phyloP scores from a whole-genome alignment of 2,329 filamentous ascomycete species.

The Ophidiomyces ophidiicola region DNA sequence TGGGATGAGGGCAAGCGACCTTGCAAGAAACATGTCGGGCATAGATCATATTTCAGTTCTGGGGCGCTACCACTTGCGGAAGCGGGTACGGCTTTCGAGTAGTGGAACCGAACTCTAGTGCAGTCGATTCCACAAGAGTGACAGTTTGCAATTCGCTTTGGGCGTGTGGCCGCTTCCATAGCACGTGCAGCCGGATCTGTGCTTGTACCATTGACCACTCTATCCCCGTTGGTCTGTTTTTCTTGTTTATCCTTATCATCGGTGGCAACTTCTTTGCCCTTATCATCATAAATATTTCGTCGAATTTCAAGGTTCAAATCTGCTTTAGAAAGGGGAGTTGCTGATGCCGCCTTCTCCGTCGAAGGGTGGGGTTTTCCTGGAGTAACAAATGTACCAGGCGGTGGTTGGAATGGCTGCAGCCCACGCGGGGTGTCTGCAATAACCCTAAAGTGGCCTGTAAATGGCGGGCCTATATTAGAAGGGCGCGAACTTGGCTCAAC shows the following conservation, averaged over 20 bases:
- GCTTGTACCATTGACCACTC: conserved; percentile 45
- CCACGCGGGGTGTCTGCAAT: conserved; percentile 92
- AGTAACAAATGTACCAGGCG: conserved; percentile 57
- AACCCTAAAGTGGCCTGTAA: conserved; percentile 93
- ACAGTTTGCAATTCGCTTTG: conserved; percentile 62
- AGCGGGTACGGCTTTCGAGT: conserved; percentile 50
- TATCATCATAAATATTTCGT: conserved; percentile 89
- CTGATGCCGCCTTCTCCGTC: conserved; percentile 59
- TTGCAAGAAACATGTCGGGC: conserved; percentile 80
- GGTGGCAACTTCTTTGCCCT: conserved; percentile 66
- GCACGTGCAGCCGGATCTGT: conserved; percentile 53
- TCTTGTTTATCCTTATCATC: conserved; percentile 52
- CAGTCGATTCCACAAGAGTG: conserved; percentile 89
- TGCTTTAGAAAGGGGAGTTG: conserved; percentile 55
- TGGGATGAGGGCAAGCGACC: conserved; percentile 70
- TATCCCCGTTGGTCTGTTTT: conserved; percentile 58
- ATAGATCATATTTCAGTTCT: conserved; percentile 70
- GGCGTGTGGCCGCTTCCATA: conserved; percentile 47
- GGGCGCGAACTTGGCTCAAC: conserved; percentile 92
- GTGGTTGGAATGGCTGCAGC: conserved; percentile 87
- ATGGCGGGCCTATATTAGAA: conserved; percentile 88
- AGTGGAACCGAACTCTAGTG: conserved; percentile 58
- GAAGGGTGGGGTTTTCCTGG: conserved; percentile 49
- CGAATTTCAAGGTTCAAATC: conserved; percentile 87
- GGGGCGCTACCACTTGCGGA: conserved; percentile 43